Conservation (phyloP, 75 land plant species). For the Cryptomeria japonica region DNA sequence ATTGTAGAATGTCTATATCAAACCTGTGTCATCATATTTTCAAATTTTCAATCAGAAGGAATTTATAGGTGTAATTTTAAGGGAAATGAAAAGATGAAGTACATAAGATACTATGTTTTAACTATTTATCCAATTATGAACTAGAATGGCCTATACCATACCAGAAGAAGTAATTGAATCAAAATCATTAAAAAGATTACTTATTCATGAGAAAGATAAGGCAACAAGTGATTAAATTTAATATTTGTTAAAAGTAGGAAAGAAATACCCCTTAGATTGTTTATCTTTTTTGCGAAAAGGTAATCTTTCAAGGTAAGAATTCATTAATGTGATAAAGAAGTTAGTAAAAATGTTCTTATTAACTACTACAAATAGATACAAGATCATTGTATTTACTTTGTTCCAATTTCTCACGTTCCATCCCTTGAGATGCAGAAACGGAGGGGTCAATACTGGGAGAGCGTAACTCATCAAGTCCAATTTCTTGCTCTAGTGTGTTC, state of each 20-base stretch:
- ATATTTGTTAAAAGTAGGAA: neutral
- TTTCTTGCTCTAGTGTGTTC: slow-evolving; percentile 88
- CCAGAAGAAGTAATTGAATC: neutral
- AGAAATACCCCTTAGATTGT: neutral
- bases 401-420: neutral
- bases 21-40: neutral
- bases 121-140: neutral
- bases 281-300: neutral
- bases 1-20: neutral
- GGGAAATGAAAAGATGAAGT: neutral
- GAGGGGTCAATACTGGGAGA: slow-evolving; percentile 4
- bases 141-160: neutral
- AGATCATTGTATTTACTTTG: slow-evolving; percentile 11
- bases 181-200: neutral
- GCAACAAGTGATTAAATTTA: neutral
- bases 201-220: slow-evolving; percentile 2
- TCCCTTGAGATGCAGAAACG: neutral
- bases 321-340: neutral
- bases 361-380: neutral
- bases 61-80: neutral
- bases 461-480: slow-evolving; percentile 86
- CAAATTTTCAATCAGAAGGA: neutral
- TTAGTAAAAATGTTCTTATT: neutral
- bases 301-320: neutral
- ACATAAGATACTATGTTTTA: neutral